Evolutionary conservation across 768 basidiomycete species (phyloP), one percentile per base, ranked within the genome.

Genomic region (Kwoniella europaea): DNA sequence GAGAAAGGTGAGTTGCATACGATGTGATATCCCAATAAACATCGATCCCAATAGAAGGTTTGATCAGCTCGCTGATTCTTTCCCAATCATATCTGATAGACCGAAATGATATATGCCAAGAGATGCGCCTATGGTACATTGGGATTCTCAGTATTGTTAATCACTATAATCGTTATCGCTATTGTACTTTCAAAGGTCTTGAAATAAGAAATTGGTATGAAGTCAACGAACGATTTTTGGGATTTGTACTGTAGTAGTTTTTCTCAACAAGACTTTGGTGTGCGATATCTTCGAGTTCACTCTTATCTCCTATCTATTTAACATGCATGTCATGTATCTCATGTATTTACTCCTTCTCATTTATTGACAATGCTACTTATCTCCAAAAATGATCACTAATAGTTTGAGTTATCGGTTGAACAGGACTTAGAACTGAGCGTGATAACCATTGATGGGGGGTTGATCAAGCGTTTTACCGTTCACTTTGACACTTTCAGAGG

Each of bases 71-170:
- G 65, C 63, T 75, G 70, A 79, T 44, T 27, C 22, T 42, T 54
- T n/a, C 24, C 20, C 58, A 53, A 35, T 12, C 41, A 0, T 27
- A 43, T 7, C 1, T 9, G 20, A 27, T 57, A 81, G 80, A 74
- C 78, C 52, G 80, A 81, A 59, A 46, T 81, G 42, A 79, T 75
- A 65, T 81, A 81, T 63, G 80, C 80, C 46, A 69, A 67, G 16
- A 61, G 75, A 44, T 79, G 80, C 64, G 57, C 72, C n/a, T 76
- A 61, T 43, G 69, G 66, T 5, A 66, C 76, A 46, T n/a, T 57
- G 20, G 65, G 29, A 5, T 75, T 79, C 67, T 20, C 58, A 4
- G 43, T 60, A 1, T 3, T 77, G 56, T n/a, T 81, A 27, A 22
- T 63, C 0, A 24, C 62, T 15, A 63, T 75, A 41, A 59, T 78